Evolutionary conservation across 371 early-diverging fungal genomes (phyloP), one percentile per base, ranked within the genome.

Genomic region (Rhizopus microsporus): DNA sequence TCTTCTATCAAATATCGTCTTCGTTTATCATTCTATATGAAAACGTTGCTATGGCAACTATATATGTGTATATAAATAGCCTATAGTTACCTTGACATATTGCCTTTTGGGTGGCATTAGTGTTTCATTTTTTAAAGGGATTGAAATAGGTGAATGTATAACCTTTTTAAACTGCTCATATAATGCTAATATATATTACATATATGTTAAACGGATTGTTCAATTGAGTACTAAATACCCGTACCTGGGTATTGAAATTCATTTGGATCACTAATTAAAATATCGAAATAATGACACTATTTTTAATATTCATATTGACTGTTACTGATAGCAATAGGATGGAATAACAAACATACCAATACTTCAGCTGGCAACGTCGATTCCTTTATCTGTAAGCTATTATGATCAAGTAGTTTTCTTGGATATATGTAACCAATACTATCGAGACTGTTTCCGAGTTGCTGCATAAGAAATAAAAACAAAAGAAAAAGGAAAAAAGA

Each of bases 231-330:
- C 15, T 29, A 33, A 40, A 17, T 35, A 39, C 17, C n/a, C 16
- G 59, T 52, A 59, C 59, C 59, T 59, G 46, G 39, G 29, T 53
- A 37, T 50, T 32, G 15, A 39, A 40, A 38, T 17, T 37, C 34
- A 43, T 37, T 57, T 52, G 58, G 48, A 35, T 62, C 63, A 9
- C 52, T 42, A 5, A 62, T 56, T 53, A 62, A 34, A 48, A 62
- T 52, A 62, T 62, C 63, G 44, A 57, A 62, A 43, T 57, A 62
- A 47, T 62, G 63, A 30, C 63, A 62, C 63, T 62, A 32, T 52
- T 47, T 48, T 38, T 16, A 35, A 52, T 42, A 53, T 23, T 29
- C 31, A 32, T 8, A 50, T 34, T n/a, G 9, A 42, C 29, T 16
- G 16, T 32, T 30, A 1, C 1, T 32, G 29, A 5, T 38, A 9